Evolutionary conservation across 139 green algal genomes (phyloP).

Genomic region (Zygnema cylindricum): DNA sequence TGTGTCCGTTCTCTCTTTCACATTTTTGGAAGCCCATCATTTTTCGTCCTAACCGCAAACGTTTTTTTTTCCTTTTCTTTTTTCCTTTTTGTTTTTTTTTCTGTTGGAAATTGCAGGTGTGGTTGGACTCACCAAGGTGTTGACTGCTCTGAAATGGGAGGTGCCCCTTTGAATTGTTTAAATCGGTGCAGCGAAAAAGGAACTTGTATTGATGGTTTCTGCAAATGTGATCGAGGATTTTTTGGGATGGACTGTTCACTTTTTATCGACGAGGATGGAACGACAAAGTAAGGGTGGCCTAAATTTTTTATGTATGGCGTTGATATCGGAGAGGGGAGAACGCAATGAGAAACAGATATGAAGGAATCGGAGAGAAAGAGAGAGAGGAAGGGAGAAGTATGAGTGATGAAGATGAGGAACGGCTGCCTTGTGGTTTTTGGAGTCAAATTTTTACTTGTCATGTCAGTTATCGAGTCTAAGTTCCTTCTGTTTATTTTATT

Average conservation of each 20-base stretch:
- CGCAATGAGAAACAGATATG: neutral
- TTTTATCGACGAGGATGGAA: conserved; percentile 15
- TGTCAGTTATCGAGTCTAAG: too few relatives aligned
- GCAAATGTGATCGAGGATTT: conserved; percentile 35
- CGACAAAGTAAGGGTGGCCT: neutral
- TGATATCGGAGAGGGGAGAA: neutral
- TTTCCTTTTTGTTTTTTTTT: too few relatives aligned
- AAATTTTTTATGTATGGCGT: neutral
- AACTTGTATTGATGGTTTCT: conserved; percentile 37
- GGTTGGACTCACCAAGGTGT: neutral
- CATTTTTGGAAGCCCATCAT: too few relatives aligned
- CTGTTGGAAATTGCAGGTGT: too few relatives aligned
- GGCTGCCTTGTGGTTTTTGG: too few relatives aligned
- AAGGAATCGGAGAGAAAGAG: conserved; percentile 9
- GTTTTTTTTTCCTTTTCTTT: too few relatives aligned
- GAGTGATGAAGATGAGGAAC: neutral
- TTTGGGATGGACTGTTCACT: conserved; percentile 60
- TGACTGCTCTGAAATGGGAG: neutral
- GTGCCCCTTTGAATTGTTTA: conserved; percentile 11
- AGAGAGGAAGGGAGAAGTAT: neutral
- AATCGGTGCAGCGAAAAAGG: conserved; percentile 42
- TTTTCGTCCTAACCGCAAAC: too few relatives aligned
- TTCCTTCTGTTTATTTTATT: too few relatives aligned
- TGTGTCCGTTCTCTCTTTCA: too few relatives aligned
- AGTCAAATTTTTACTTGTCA: too few relatives aligned